Evolutionary conservation across 352 stramenopile genomes (phyloP), one percentile per base, ranked within the genome.

Genomic region (Globisporangium okanoganense): DNA sequence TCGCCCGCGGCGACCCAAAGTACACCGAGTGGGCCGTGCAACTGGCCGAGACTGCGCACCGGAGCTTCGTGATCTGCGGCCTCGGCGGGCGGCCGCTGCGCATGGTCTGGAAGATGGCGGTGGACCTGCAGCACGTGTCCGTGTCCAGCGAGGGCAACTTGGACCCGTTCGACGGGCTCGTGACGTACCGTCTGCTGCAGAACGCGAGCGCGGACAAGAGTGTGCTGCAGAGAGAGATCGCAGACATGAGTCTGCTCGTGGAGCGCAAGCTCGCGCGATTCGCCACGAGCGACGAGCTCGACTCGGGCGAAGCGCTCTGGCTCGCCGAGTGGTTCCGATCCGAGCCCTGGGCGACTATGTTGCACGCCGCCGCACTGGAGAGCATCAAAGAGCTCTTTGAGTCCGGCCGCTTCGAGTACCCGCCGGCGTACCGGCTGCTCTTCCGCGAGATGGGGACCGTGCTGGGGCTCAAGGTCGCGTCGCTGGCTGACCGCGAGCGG

Each of bases 381-480:
- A 62, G 62, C 45, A 55, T 76, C 27, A 66, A 67, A 10, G 49
- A 48, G 22, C 43, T 74, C 16, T 68, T 69, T 5, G 36, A 27
- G 8, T 56, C 55, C 14, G 64, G 64, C 0, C 64, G 48, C 20
- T 66, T 74, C 35, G 35, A 56, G n/a, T 27, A 25, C n/a, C 59
- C 59, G 12, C 16, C 57, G 43, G 35, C 36, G 8, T 68, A 67
- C 16, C 66, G 69, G 9, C 59, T 76, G 41, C 43, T 76, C 58
- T 73, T 73, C 25, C 69, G 69, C 56, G 69, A 76, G 38, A 76
- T 76, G 69, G 69, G 66, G 9, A 72, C 69, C 0, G 63, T 63
- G 45, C 47, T 76, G 24, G 69, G 66, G 20, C 58, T 76, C 18
- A 51, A 69, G 29, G 62, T 69, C 5, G 62, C 59, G 22, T 13